These are phyloP conservation scores for Globisporangium middletonii DNA, from an alignment of 352 stramenopile genomes.

Conservation along the genomic window DNA sequence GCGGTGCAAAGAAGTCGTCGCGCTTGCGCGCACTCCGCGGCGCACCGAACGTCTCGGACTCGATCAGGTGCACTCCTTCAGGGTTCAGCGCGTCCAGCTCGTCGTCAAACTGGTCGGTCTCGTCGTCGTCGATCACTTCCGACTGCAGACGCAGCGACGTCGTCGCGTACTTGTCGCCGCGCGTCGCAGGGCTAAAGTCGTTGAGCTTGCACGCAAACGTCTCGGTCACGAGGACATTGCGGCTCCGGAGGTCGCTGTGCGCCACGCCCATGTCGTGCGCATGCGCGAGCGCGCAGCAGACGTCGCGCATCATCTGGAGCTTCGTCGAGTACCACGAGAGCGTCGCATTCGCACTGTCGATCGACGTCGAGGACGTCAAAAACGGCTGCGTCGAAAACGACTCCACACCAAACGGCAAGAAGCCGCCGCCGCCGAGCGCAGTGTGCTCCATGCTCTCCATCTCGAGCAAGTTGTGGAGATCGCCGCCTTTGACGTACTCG, in stretches of 20 bases:
- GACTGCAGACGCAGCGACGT: slow-evolving; percentile 13
- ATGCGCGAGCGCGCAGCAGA: slow-evolving; percentile 46
- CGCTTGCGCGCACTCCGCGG: neutral
- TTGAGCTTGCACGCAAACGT: slow-evolving; percentile 52
- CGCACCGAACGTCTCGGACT: slow-evolving; percentile 9
- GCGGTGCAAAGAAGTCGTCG: slow-evolving; percentile 1
- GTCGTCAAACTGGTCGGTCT: slow-evolving; percentile 12
- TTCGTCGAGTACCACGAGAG: slow-evolving; percentile 29
- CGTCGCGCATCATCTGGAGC: slow-evolving; percentile 53
- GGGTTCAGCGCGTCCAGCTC: slow-evolving; percentile 24
- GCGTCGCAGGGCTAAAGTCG: slow-evolving; percentile 38
- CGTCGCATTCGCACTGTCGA: slow-evolving; percentile 19
- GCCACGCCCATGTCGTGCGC: slow-evolving; percentile 42
- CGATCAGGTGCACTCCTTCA: slow-evolving; percentile 30
- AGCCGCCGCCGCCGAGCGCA: neutral
- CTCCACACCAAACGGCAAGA: too few species aligned
- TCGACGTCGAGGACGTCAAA: slow-evolving; percentile 2
- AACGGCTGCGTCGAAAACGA: slow-evolving; percentile 7
- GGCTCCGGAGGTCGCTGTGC: slow-evolving; percentile 59
- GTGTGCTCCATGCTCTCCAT: slow-evolving; percentile 32
- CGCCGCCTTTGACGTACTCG: slow-evolving; percentile 55
- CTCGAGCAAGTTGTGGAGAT: slow-evolving; percentile 52
- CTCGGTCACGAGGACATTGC: slow-evolving; percentile 61
- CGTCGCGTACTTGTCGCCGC: slow-evolving; percentile 20
- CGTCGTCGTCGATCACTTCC: slow-evolving; percentile 13